phyloP scores from a whole-genome alignment of 306 rosid genomes.

The Citrullus amarus region DNA sequence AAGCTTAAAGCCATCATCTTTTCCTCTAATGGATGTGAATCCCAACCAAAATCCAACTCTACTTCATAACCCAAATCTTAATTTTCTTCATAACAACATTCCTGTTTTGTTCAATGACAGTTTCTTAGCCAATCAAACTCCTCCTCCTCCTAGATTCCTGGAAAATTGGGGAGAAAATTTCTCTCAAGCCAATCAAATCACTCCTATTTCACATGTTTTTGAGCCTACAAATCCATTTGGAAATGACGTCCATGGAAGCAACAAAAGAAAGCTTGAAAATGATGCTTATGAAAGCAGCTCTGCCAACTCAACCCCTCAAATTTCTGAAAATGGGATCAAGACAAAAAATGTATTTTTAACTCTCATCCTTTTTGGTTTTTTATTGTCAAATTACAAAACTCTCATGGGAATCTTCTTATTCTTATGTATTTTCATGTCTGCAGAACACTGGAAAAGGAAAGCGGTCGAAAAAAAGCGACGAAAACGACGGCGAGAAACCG shows the following conservation, averaged over 20 bases:
- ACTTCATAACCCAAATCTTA: constrained; percentile 18
- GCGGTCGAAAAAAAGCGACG: constrained; percentile 32
- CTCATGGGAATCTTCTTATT: neutral
- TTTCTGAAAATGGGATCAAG: constrained; percentile 40
- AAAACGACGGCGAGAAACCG: constrained; percentile 40
- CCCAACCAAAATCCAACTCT: constrained; percentile 31
- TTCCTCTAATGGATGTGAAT: constrained; percentile 49
- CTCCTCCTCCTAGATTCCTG: constrained; percentile 26
- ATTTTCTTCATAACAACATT: constrained; percentile 33
- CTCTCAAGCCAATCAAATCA: constrained; percentile 20
- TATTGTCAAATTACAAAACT: neutral
- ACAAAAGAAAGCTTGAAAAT: constrained; percentile 42
- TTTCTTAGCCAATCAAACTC: constrained; percentile 29
- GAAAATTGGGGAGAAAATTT: constrained; percentile 35
- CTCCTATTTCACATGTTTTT: neutral
- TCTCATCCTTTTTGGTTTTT: neutral
- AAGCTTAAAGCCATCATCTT: constrained; percentile 40
- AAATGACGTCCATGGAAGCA: constrained; percentile 28
- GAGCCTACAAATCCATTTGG: constrained; percentile 5
- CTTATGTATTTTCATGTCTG: neutral
- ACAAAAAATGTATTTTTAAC: constrained; percentile 28
- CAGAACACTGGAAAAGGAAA: constrained; percentile 63
- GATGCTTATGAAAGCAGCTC: constrained; percentile 43
- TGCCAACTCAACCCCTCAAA: constrained; percentile 38
- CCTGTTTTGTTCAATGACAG: constrained; percentile 39